Base-by-base conservation (phyloP, 495 filamentous ascomycete species). In the Aspergillus avenaceus region DNA sequence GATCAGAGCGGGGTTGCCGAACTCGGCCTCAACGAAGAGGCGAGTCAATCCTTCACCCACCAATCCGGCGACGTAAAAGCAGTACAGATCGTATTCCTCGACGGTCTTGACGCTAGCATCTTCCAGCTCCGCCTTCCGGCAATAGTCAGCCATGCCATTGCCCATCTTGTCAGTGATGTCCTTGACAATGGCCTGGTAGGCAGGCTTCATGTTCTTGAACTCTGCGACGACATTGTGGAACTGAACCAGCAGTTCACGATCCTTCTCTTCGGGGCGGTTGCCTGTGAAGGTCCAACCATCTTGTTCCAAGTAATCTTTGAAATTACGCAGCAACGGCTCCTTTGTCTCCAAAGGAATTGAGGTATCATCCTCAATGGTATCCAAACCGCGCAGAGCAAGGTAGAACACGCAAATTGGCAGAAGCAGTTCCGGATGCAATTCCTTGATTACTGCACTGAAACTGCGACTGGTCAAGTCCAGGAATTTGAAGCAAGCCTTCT, bases 331-430 rank as follows among this genome's bases (percentile, higher is more conserved):
- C 34, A 97, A 69, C 4, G 90, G 90, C 66, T 93, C 91, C 74
- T 98, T 98, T 53, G 77, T 81, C 48, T 76, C 75, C 8, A 90
- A 69, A 1, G 84, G 75, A 45, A 98, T 84, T 4, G 93, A 96
- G 82, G 96, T 97, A 68, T 98, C 93, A 78, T 98, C 93, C 70
- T 98, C 93, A 49, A 98, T 89, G 16, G 93, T 98, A 65, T 98
- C 93, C 40, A 98, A 78, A 8, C 86, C 95, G 43, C 93, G 85
- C 12, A 98, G 77, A 27, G 86, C 81, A 28, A 98, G 77, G 70
- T 98, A 98, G 79, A 98, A 98, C n/a, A 97, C 75, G 44, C 81
- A 83, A 38, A 98, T 78, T 2, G 95, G 90, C 28, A 96, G 79
- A 19, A 97, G 83, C 14, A 98, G 80, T 69, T 98, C 92, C 0